Conservation (phyloP, 345 rosid species). For the Ricinus communis region DNA sequence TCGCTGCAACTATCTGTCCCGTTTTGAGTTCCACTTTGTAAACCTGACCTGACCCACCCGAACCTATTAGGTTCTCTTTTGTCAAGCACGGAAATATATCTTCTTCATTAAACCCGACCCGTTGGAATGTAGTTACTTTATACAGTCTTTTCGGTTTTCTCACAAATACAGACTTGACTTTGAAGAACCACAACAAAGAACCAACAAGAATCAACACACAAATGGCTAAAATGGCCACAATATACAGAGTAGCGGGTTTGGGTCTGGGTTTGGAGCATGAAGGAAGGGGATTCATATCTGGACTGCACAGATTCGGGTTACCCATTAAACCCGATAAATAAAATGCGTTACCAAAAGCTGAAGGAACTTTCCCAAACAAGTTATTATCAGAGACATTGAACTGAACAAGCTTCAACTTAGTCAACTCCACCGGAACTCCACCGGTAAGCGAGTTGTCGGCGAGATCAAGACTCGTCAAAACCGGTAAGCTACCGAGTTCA, state of each 20-base stretch:
- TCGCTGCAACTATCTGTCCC: slow-evolving; percentile 66
- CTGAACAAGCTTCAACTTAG: slow-evolving; percentile 44
- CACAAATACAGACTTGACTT: slow-evolving; percentile 27
- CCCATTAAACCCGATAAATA: slow-evolving; percentile 49
- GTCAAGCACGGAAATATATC: slow-evolving; percentile 44
- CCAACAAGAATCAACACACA: slow-evolving; percentile 39
- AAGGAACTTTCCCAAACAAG: slow-evolving; percentile 54
- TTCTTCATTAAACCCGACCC: slow-evolving; percentile 42
- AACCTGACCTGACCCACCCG: slow-evolving; percentile 68
- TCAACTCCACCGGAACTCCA: slow-evolving; percentile 49
- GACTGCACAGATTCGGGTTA: slow-evolving; percentile 65
- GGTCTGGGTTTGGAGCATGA: slow-evolving; percentile 43
- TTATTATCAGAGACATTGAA: slow-evolving; percentile 63
- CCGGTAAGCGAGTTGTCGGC: slow-evolving; percentile 57
- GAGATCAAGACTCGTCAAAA: slow-evolving; percentile 55
- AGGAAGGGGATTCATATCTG: slow-evolving; percentile 41
- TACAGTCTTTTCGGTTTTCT: slow-evolving; percentile 37
- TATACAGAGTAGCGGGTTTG: slow-evolving; percentile 28
- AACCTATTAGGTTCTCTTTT: slow-evolving; percentile 54
- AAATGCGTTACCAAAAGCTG: slow-evolving; percentile 32
- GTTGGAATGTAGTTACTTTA: slow-evolving; percentile 56
- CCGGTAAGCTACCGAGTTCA: slow-evolving; percentile 50
- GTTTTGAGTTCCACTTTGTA: slow-evolving; percentile 50
- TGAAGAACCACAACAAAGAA: slow-evolving; percentile 44
- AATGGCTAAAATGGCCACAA: slow-evolving; percentile 24